Base-by-base conservation (phyloP, 805 yeast genomes). In the Huiozyma sinensis region DNA sequence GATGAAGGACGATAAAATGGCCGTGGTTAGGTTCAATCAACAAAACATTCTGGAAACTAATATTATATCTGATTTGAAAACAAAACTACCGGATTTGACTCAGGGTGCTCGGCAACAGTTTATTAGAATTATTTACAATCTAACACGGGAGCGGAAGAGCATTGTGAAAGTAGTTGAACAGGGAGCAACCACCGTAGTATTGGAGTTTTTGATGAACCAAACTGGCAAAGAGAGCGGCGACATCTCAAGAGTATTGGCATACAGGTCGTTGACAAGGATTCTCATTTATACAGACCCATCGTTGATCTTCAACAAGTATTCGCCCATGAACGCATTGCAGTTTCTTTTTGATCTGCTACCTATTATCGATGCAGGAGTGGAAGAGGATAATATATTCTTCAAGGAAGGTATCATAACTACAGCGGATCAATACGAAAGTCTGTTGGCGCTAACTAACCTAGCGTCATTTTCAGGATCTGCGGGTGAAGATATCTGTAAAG, bases 401-500 rank as follows among this genome's bases (percentile, higher is more conserved):
- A 35, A 48, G 12, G 59, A 55, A 8, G 35, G 39, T 6, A 35
- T 44, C 8, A 36, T 56, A 5, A 47, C 60, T 2, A 28, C 41
- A 3, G 68, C 51, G 34, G 71, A 67, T 46, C 68, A 71, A 17
- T 73, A 71, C 50, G 82, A 79, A 52, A 65, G 79, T 0, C 61
- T 84, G 35, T 55, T 80, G 24, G 85, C 89, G 0, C 66, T 83
- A 29, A 83, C 90, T 1, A 84, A 83, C 58, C 50, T 81, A 6
- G 74, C 86, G 0, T 70, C 85, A 0, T 47, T 69, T 1, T 66
- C 65, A 37, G 66, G 66, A 8, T 65, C 68, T 5, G 60, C 59
- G 10, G 60, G 68, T 33, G 68, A 70, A 7, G 62, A 71, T 28
- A 65, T 59, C 34, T 61, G 56, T 44, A 58, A 41, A 33, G 49